Evolutionary conservation across 441 rosid species (phyloP), one percentile per base, ranked within the genome.

Genomic region (Adansonia grandidieri): DNA sequence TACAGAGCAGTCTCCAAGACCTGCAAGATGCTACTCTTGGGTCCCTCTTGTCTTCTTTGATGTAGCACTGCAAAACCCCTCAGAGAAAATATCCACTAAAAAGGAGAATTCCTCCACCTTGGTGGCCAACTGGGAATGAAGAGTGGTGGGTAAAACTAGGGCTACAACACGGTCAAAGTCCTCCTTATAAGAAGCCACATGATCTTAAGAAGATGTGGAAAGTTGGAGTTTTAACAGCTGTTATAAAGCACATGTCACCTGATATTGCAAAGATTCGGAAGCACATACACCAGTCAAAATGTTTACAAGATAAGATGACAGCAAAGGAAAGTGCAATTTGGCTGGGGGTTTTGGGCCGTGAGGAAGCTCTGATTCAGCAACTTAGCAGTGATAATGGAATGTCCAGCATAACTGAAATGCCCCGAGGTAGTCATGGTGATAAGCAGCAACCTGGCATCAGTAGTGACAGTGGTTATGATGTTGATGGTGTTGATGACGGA

Each of bases 241-340:
- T 96, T 56, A 96, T 96, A 85, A 94, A 88, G 85, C 99, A 96
- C 61, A 94, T 96, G 99, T 92, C 92, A 2, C 99, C 99, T 81
- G 94, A 96, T 86, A 88, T 93, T 74, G 94, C 97, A 11, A 96
- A 96, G 88, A 96, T 96, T 57, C 89, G 92, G 89, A 93, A 88
- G 83, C 98, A 93, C 80, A 88, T 94, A 9, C 96, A 98, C n/a
- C 95, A 92, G 81, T 96, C 99, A 17, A 96, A 96, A 79, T 96
- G 98, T 88, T 89, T 96, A 73, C 99, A 96, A 86, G 99, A 96
- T 84, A 96, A 96, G 91, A 96, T 96, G 98, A 94, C 99, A 0
- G 99, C 98, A 71, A 96, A 94, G 87, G 99, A 96, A 86, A 96
- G 98, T 78, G 99, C 98, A 22, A 92, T 94, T 83, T 96, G 99